phyloP scores from a whole-genome alignment of 371 early-diverging fungal species.

The Mortierella sp. region DNA sequence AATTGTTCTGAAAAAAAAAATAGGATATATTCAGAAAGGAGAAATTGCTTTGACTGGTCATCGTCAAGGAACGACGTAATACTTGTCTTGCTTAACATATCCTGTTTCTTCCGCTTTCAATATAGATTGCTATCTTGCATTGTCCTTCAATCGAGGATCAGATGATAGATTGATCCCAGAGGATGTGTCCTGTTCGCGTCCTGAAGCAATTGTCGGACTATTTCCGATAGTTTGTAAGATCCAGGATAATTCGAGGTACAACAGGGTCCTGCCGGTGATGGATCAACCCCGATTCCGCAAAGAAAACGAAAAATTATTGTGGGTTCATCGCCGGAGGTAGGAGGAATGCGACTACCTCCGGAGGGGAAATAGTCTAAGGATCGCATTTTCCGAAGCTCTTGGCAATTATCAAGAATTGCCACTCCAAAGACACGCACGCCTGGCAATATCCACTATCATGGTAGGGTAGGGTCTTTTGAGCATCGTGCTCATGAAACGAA shows the following conservation, averaged over 20 bases:
- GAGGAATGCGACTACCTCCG: background rate
- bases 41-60: no score
- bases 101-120: no score
- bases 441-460: background rate
- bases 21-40: no score
- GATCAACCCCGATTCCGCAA: background rate
- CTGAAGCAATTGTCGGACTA: background rate
- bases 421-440: background rate
- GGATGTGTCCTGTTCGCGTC: no score
- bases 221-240: background rate
- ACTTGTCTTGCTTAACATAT: background rate
- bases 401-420: background rate
- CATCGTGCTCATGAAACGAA: background rate
- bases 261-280: background rate
- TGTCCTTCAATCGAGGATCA: no score
- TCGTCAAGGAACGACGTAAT: background rate
- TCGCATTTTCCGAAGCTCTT: background rate
- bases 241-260: background rate
- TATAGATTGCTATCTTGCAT: no score
- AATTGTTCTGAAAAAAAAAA: no score
- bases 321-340: background rate
- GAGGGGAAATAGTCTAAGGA: background rate
- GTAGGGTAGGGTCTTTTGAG: background rate
- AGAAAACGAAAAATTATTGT: background rate
- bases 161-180: no score